phyloP scores from a whole-genome alignment of 352 stramenopile species.

The Globisporangium radiosum region DNA sequence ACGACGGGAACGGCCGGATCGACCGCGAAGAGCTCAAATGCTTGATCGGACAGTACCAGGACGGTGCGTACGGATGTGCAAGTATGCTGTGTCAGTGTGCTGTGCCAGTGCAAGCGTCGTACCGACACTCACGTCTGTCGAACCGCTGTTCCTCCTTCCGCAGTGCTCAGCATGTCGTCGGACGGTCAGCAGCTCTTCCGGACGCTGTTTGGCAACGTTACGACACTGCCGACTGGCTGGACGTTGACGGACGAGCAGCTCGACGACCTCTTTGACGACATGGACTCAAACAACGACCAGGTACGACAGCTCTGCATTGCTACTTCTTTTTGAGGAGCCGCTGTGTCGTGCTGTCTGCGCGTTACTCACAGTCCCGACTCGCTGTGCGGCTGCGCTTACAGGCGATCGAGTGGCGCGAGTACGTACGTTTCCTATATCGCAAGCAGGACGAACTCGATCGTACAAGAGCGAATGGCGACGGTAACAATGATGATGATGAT shows the following conservation, averaged over 20 bases:
- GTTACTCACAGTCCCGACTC: too few species aligned
- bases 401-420: constrained; percentile 54
- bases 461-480: too few species aligned
- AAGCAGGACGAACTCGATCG: constrained; percentile 10
- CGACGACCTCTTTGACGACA: constrained; percentile 32
- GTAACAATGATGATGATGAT: not conserved
- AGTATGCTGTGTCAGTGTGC: not conserved
- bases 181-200: constrained; percentile 39
- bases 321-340: not conserved
- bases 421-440: constrained; percentile 36
- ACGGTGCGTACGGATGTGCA: constrained; percentile 19
- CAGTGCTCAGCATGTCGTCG: constrained; percentile 27
- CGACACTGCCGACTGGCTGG: not conserved
- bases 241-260: constrained; percentile 12
- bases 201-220: constrained; percentile 16
- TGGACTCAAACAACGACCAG: constrained; percentile 44
- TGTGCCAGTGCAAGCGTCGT: not conserved
- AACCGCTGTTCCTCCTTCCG: not conserved
- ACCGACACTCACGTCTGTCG: too few species aligned
- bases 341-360: too few species aligned
- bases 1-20: constrained; percentile 44
- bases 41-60: constrained; percentile 27
- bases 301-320: constrained; percentile 13
- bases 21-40: constrained; percentile 50
- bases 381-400: constrained; percentile 2